phyloP scores from a whole-genome alignment of 2,329 filamentous ascomycete genomes.

The Didymella pinodella region DNA sequence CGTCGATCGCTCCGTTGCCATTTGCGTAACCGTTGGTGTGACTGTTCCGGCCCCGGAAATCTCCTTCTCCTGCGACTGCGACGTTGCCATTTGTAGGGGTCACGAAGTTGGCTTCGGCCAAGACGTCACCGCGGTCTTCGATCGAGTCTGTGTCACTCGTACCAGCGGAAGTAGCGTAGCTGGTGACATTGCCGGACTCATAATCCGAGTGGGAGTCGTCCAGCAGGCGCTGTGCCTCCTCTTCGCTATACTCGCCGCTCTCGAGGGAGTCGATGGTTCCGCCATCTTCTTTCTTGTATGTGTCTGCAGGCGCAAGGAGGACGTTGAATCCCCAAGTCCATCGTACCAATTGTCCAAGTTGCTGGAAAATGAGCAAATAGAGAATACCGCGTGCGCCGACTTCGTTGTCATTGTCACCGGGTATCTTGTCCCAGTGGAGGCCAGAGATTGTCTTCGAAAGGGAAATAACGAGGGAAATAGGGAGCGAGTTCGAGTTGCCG shows the following conservation, averaged over 20 bases:
- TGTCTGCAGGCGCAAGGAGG: slow-evolving; percentile 83
- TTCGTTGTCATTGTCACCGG: slow-evolving; percentile 92
- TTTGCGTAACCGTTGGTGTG: slow-evolving; percentile 45
- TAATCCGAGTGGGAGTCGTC: slow-evolving; percentile 56
- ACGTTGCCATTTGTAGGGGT: slow-evolving; percentile 61
- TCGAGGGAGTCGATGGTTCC: slow-evolving; percentile 53
- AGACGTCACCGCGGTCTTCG: slow-evolving; percentile 41
- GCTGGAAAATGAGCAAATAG: slow-evolving; percentile 96
- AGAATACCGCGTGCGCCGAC: slow-evolving; percentile 93
- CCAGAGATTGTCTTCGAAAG: slow-evolving; percentile 91
- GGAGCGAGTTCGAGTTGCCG: slow-evolving; percentile 96
- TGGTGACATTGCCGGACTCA: slow-evolving; percentile 56
- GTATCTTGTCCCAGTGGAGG: slow-evolving; percentile 90
- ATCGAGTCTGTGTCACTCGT: slow-evolving; percentile 44
- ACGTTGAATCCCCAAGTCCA: slow-evolving; percentile 99
- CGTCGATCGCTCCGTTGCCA: slow-evolving; percentile 61
- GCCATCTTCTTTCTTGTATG: slow-evolving; percentile 69
- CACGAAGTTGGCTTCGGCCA: slow-evolving; percentile 42
- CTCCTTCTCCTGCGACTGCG: slow-evolving; percentile 49
- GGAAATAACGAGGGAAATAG: slow-evolving; percentile 93
- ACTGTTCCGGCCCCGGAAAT: slow-evolving; percentile 51
- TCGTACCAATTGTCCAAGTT: slow-evolving; percentile 90
- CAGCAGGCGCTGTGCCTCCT: slow-evolving; percentile 53
- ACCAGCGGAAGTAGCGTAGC: slow-evolving; percentile 48
- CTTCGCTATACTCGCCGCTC: slow-evolving; percentile 63